phyloP scores from a whole-genome alignment of 495 filamentous ascomycete species.

The Sabuloglossum arenarium region DNA sequence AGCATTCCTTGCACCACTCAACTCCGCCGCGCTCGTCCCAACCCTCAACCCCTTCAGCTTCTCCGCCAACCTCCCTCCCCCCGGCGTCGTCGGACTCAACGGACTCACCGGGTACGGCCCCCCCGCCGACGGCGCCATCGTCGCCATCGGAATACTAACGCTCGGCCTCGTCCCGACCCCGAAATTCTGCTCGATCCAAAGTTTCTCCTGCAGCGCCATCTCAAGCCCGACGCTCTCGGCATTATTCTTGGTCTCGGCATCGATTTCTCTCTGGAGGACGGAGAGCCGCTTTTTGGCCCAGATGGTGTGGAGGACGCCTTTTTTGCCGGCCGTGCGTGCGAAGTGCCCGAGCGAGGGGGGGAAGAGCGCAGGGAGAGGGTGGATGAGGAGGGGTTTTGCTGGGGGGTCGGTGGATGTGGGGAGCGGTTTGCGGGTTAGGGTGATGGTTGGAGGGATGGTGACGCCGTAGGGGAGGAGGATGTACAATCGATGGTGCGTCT shows the following conservation, averaged over 20 bases:
- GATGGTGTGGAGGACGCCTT: slow-evolving; percentile 62
- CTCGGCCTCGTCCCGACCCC: slow-evolving; percentile 25
- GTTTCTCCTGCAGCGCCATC: slow-evolving; percentile 61
- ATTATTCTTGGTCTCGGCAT: slow-evolving; percentile 37
- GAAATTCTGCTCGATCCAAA: slow-evolving; percentile 66
- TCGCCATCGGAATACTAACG: slow-evolving; percentile 11
- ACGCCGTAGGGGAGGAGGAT: slow-evolving; percentile 49
- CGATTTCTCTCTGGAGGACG: slow-evolving; percentile 52
- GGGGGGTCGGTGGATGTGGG: background rate
- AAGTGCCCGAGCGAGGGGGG: slow-evolving; percentile 45
- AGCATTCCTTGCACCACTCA: slow-evolving; percentile 20
- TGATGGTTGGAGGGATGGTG: slow-evolving; percentile 44
- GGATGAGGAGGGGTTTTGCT: slow-evolving; percentile 27
- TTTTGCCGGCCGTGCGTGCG: slow-evolving; percentile 42
- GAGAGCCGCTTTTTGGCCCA: slow-evolving; percentile 62
- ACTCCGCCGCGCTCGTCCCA: slow-evolving; percentile 42
- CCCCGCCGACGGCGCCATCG: slow-evolving; percentile 13
- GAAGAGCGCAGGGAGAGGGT: slow-evolving; percentile 65
- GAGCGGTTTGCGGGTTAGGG: slow-evolving; percentile 29
- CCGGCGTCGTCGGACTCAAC: slow-evolving; percentile 33
- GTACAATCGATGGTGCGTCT: slow-evolving; percentile 42
- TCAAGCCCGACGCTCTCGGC: slow-evolving; percentile 56
- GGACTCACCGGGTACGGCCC: slow-evolving; percentile 17
- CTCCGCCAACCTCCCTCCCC: slow-evolving; percentile 45
- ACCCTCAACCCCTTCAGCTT: slow-evolving; percentile 58